Conservation (phyloP, 345 rosid genomes). For the Syzygium jambos region DNA sequence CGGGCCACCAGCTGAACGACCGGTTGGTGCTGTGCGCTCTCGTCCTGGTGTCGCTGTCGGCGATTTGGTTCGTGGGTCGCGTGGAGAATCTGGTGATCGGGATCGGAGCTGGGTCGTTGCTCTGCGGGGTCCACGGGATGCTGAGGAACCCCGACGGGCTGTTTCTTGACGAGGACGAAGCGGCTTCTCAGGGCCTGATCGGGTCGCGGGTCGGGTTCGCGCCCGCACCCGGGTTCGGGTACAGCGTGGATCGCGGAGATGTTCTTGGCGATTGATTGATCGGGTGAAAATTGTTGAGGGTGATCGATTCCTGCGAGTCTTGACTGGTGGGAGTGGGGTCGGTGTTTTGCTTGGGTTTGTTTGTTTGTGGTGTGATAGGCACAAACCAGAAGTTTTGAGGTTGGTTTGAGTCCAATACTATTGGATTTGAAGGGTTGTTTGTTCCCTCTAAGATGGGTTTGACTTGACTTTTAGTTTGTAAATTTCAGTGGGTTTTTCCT, state of each 20-base stretch:
- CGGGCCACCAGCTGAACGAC: slow-evolving; percentile 20
- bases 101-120: slow-evolving; percentile 7
- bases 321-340: background rate
- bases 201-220: slow-evolving; percentile 1
- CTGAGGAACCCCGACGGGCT: slow-evolving; percentile 23
- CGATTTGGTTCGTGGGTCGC: slow-evolving; percentile 21
- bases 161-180: slow-evolving; percentile 17
- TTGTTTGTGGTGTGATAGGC: background rate
- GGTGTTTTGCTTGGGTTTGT: background rate
- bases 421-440: background rate
- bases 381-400: background rate
- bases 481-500: background rate
- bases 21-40: slow-evolving; percentile 14
- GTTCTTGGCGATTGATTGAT: background rate
- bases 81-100: slow-evolving; percentile 16
- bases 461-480: background rate
- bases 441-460: background rate
- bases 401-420: background rate
- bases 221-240: background rate
- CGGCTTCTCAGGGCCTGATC: slow-evolving; percentile 6
- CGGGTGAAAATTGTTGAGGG: background rate
- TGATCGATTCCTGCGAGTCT: background rate
- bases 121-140: slow-evolving; percentile 24
- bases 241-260: background rate
- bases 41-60: slow-evolving; percentile 14